phyloP scores from a whole-genome alignment of 1,139 yeast genomes.

The Kluyveromyces sp. region DNA sequence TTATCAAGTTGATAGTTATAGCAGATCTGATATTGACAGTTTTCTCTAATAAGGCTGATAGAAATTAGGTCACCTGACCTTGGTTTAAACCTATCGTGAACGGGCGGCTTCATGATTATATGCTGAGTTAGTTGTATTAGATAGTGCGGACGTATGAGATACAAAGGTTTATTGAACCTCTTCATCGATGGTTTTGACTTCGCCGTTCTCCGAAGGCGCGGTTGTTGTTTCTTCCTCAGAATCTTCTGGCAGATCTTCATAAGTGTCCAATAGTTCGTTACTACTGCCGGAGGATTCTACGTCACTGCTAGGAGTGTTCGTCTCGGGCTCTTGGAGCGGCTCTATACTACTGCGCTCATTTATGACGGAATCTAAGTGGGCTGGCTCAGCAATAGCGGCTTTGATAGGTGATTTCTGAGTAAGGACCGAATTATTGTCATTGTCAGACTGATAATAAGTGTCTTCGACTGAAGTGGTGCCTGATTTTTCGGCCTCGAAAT shows the following conservation, averaged over 20 bases:
- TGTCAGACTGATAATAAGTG: background rate
- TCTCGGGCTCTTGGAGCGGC: background rate
- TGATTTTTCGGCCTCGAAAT: constrained; percentile 10
- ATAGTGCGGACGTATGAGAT: background rate
- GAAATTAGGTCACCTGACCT: background rate
- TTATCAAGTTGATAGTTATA: too few relatives aligned
- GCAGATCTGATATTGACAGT: background rate
- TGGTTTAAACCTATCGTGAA: too few relatives aligned
- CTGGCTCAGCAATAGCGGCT: background rate
- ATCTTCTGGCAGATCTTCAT: background rate
- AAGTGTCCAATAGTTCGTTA: background rate
- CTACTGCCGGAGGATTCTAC: background rate
- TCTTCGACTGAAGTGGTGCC: background rate
- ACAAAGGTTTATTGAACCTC: background rate
- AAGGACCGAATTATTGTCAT: background rate
- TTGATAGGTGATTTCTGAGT: background rate
- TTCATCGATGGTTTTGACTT: background rate
- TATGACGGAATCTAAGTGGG: background rate
- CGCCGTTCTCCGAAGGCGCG: too few relatives aligned
- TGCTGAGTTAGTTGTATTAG: background rate
- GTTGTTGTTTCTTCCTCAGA: background rate
- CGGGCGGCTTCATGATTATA: too few relatives aligned
- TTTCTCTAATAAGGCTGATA: background rate
- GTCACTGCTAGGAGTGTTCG: background rate
- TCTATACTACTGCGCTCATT: background rate